These are phyloP conservation scores for Prunus campanulata DNA, from an alignment of 306 rosid genomes.

Conservation along the genomic window DNA sequence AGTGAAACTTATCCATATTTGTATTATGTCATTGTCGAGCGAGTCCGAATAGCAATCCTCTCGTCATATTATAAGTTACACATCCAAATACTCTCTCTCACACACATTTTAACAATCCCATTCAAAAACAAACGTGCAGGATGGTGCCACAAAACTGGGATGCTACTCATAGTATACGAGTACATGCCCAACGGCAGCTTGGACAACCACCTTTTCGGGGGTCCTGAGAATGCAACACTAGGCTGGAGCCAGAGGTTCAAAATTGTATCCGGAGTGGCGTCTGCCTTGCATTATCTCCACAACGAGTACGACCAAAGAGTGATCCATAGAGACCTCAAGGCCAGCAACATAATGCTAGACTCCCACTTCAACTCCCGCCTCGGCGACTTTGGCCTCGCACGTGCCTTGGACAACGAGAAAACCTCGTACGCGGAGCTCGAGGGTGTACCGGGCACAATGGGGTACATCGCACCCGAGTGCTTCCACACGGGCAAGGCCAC, in stretches of 20 bases:
- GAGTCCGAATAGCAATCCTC: too few relatives aligned
- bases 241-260: constrained; percentile 63
- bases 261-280: constrained; percentile 61
- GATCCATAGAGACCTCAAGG: constrained; percentile 70
- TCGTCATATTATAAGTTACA: too few relatives aligned
- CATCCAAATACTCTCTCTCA: not conserved
- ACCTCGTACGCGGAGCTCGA: constrained; percentile 59
- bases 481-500: constrained; percentile 76
- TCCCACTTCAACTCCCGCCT: constrained; percentile 60
- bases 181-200: constrained; percentile 87
- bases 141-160: constrained; percentile 67
- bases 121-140: constrained; percentile 22
- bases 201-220: constrained; percentile 65
- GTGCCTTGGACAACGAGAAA: constrained; percentile 64
- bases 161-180: constrained; percentile 65
- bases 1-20: too few relatives aligned
- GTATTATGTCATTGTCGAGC: too few relatives aligned
- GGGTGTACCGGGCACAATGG: constrained; percentile 74
- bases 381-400: constrained; percentile 74
- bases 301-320: constrained; percentile 69
- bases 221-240: constrained; percentile 35
- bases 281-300: constrained; percentile 64
- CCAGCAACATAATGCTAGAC: constrained; percentile 74
- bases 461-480: constrained; percentile 81
- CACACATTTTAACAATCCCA: constrained; percentile 12